phyloP scores from a whole-genome alignment of 345 rosid species.

The Hypericum androsaemum region DNA sequence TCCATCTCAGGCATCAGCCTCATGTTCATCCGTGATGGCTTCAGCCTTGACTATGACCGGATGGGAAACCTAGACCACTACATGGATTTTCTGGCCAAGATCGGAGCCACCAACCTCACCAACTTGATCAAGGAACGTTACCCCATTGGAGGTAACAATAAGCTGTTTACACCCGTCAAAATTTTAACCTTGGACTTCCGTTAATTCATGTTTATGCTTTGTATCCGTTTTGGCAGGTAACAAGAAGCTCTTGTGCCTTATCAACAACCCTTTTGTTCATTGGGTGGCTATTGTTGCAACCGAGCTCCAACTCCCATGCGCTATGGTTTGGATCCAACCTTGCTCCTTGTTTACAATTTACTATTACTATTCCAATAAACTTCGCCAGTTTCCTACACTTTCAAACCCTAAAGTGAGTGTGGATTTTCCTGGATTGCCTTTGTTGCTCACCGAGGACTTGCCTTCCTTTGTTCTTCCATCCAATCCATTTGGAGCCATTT shows the following conservation, averaged over 20 bases:
- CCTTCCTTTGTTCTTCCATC: conserved; percentile 38
- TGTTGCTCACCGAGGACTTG: conserved; percentile 36
- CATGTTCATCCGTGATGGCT: conserved; percentile 37
- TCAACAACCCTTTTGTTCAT: conserved; percentile 36
- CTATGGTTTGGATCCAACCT: conserved; percentile 89
- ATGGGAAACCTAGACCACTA: conserved; percentile 2
- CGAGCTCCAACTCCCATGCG: conserved; percentile 60
- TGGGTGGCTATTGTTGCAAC: conserved; percentile 41
- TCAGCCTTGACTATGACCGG: conserved; percentile 32
- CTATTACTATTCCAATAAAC: conserved; percentile 44
- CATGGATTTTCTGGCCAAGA: conserved; percentile 15
- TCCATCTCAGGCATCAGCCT: conserved; percentile 16
- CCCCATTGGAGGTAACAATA: no score
- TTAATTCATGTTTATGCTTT: no score
- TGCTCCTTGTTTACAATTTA: conserved; percentile 65
- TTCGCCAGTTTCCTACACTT: conserved; percentile 47
- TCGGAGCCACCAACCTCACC: conserved; percentile 30
- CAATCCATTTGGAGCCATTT: conserved; percentile 3
- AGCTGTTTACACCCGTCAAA: no score
- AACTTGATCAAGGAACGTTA: conserved; percentile 14
- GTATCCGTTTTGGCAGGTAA: conserved; percentile 5
- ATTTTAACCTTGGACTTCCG: no score
- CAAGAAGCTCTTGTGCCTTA: conserved; percentile 22
- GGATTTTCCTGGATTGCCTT: conserved; percentile 60
- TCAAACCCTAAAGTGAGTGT: conserved; percentile 45